Conservation (phyloP, 2,329 filamentous ascomycete genomes). For the Rhynchosporium graminicola region DNA sequence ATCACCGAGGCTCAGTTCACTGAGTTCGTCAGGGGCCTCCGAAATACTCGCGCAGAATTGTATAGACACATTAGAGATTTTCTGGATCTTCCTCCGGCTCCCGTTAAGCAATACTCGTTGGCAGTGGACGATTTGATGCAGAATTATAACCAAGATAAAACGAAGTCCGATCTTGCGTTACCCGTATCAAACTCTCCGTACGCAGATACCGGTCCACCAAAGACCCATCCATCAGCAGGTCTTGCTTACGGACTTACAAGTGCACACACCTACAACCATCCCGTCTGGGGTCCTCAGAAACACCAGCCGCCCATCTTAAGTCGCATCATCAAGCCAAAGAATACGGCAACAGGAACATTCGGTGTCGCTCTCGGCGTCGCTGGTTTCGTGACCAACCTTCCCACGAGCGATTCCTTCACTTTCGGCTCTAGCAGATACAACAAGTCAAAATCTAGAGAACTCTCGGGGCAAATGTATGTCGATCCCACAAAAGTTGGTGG, state of each 20-base stretch:
- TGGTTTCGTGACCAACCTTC: constrained; percentile 37
- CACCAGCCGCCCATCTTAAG: constrained; percentile 54
- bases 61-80: constrained; percentile 60
- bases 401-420: constrained; percentile 22
- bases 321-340: constrained; percentile 55
- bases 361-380: constrained; percentile 37
- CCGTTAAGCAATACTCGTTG: constrained; percentile 12
- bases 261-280: constrained; percentile 58
- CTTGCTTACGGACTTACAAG: constrained; percentile 60
- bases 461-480: constrained; percentile 31
- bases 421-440: not conserved
- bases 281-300: constrained; percentile 59
- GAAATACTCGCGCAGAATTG: constrained; percentile 52
- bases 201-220: constrained; percentile 51
- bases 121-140: not conserved
- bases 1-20: constrained; percentile 55
- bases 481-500: constrained; percentile 39
- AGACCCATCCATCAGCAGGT: constrained; percentile 66
- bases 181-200: constrained; percentile 44
- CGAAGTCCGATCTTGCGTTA: constrained; percentile 35
- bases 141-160: not conserved
- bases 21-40: constrained; percentile 54
- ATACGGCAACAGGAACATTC: constrained; percentile 37
- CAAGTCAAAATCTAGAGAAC: constrained; percentile 5
- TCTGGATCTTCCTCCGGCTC: constrained; percentile 53